A percentile compares a stretch with the other conserved stretches of the same genome.
phyloP scores from a whole-genome alignment of 1,139 yeast genomes.

The Kazachstania sp. region DNA sequence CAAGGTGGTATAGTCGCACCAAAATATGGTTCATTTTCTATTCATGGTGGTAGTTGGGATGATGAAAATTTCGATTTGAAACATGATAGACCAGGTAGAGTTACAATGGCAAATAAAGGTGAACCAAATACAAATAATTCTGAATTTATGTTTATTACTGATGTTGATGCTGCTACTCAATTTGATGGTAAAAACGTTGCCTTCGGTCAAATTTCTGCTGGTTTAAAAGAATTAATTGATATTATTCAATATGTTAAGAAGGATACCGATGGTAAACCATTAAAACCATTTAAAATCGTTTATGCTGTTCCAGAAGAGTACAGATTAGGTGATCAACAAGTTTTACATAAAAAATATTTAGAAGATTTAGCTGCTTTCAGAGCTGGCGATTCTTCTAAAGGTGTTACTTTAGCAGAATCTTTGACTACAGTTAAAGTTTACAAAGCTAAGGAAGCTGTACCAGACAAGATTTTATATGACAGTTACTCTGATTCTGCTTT shows the following conservation, averaged over 20 bases:
- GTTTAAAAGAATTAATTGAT: slow-evolving; percentile 47
- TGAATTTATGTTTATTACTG: slow-evolving; percentile 62
- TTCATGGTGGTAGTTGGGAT: slow-evolving; percentile 53
- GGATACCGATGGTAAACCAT: slow-evolving; percentile 33
- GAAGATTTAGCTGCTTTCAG: slow-evolving; percentile 15
- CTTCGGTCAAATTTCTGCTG: slow-evolving; percentile 65
- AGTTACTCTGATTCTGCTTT: slow-evolving; percentile 1
- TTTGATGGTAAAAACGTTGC: slow-evolving; percentile 61
- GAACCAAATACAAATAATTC: slow-evolving; percentile 71
- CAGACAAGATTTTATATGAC: neutral
- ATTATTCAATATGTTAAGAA: slow-evolving; percentile 45
- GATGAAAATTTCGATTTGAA: slow-evolving; percentile 61
- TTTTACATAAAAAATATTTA: slow-evolving; percentile 15
- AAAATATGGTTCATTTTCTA: slow-evolving; percentile 77
- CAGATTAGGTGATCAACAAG: slow-evolving; percentile 10
- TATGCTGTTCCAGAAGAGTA: slow-evolving; percentile 15
- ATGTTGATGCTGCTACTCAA: slow-evolving; percentile 54
- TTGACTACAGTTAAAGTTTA: slow-evolving; percentile 2
- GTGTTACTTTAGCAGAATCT: slow-evolving; percentile 15
- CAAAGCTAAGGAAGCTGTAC: neutral
- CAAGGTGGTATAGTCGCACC: slow-evolving; percentile 82
- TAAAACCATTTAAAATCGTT: slow-evolving; percentile 38
- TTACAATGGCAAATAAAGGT: slow-evolving; percentile 72
- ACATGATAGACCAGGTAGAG: slow-evolving; percentile 61
- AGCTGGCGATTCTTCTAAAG: slow-evolving; percentile 15